These are phyloP conservation scores for bread wheat (Triticum aestivum) DNA, from an alignment of 176 grass and related monocot species.

Conservation along the genomic window IWGSC_CS_RefSeq_v2.1 NC_057812.1:228958402-228958901, in stretches of 20 bases:
- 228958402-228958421: not conserved
- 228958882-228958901: not conserved
- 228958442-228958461: not conserved
- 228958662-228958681: not conserved
- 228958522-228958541: not conserved
- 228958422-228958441: not conserved
- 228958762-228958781: too few relatives aligned
- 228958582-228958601: not conserved
- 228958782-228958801: not conserved
- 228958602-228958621: not conserved
- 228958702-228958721: not conserved
- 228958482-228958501: not conserved
- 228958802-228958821: not conserved
- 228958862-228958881: not conserved
- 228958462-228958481: not conserved
- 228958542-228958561: not conserved
- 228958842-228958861: not conserved
- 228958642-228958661: not conserved
- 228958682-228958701: not conserved
- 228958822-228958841: not conserved
- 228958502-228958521: not conserved
- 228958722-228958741: not conserved
- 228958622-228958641: constrained; percentile 2
- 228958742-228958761: not conserved
- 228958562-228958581: not conserved